These are phyloP conservation scores for Calonectria honghensis DNA, from an alignment of 2,329 filamentous ascomycete genomes.

Conservation along the genomic window DNA sequence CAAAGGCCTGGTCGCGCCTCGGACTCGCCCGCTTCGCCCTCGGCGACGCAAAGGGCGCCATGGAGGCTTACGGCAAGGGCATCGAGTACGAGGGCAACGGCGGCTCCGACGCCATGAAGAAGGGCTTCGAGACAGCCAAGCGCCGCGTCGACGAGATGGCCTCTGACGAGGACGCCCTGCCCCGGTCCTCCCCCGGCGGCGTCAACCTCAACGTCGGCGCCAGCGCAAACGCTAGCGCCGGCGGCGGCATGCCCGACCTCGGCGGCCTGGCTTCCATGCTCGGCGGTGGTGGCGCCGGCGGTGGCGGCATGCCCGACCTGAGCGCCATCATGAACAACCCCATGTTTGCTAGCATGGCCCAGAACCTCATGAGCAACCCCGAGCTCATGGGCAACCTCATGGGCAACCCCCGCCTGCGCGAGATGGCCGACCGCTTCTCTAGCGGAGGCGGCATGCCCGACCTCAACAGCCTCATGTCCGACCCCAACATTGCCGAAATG, in stretches of 20 bases:
- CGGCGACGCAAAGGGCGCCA: conserved; percentile 91
- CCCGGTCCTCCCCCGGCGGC: conserved; percentile 71
- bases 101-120: conserved; percentile 97
- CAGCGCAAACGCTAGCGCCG: conserved; percentile 63
- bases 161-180: conserved; percentile 61
- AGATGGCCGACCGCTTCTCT: conserved; percentile 90
- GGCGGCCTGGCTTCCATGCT: conserved; percentile 83
- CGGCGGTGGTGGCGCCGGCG: conserved; percentile 75
- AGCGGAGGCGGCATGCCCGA: conserved; percentile 92
- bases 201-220: conserved; percentile 72
- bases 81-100: conserved; percentile 96
- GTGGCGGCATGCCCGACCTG: conserved; percentile 91
- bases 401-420: conserved; percentile 91
- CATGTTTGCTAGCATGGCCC: conserved; percentile 98
- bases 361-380: conserved; percentile 98
- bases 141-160: conserved; percentile 88
- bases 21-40: conserved; percentile 94
- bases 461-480: conserved; percentile 88
- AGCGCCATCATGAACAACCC: conserved; percentile 95
- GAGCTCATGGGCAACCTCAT: conserved; percentile 94
- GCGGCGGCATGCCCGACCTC: conserved; percentile 82
- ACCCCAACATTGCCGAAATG: conserved; percentile 95
- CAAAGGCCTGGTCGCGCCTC: conserved; percentile 96
- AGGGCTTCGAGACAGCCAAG: conserved; percentile 95
- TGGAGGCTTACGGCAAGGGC: conserved; percentile 95